Evolutionary conservation across 2,329 filamentous ascomycete species (phyloP).

Genomic region (Gliomastix tumulicola): DNA sequence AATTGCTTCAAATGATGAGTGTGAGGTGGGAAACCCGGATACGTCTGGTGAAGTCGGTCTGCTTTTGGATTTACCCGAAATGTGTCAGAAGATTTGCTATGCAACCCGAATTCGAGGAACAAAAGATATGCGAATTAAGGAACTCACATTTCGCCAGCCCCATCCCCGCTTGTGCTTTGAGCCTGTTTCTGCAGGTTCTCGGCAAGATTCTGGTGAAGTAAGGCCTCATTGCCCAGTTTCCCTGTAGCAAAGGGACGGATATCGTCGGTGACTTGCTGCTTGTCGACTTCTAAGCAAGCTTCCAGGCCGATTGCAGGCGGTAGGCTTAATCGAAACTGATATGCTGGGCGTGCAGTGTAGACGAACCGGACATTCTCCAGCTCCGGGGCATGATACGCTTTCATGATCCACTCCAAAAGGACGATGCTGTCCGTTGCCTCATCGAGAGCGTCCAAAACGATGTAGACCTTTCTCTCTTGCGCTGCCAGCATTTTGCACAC

Average conservation of each 20-base stretch:
- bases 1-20: too few species aligned
- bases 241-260: neutral
- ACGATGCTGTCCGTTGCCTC: neutral
- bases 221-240: too few species aligned
- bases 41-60: too few species aligned
- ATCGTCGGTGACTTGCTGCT: neutral
- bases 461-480: neutral
- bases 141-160: too few species aligned
- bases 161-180: too few species aligned
- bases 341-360: neutral
- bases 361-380: neutral
- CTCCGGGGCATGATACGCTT: neutral
- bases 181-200: too few species aligned
- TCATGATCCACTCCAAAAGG: neutral
- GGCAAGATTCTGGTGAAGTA: too few species aligned
- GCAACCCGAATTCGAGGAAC: too few species aligned
- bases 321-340: neutral
- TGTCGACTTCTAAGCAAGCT: neutral
- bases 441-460: neutral
- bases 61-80: too few species aligned
- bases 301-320: neutral
- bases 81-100: too few species aligned
- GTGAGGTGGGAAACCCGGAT: too few species aligned
- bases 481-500: neutral
- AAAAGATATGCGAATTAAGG: too few species aligned